Evolutionary conservation across 2,329 filamentous ascomycete genomes (phyloP), one percentile per base, ranked within the genome.

Genomic region (Furcasterigmium sp.): DNA sequence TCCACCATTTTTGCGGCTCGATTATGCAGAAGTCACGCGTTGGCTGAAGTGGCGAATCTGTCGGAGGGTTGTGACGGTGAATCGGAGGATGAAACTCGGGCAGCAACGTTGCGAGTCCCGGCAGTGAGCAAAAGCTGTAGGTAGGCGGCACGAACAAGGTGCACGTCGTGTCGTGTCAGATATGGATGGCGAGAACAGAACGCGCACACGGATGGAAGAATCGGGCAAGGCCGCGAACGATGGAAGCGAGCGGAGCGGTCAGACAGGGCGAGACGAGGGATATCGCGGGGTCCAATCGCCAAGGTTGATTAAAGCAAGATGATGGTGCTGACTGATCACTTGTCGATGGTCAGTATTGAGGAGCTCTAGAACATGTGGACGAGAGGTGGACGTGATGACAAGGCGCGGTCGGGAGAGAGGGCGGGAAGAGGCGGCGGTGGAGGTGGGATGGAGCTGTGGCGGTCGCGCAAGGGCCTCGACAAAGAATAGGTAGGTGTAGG

Each of bases 1-100:
- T 96, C 91, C 76, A 93, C 91, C 91, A 97, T 96, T 75, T 85
- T 91, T 72, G 58, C 49, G 48, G 15, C 41, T 43, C 49, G 45
- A 42, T 26, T 43, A 28, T 26, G 42, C 8, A 11, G 26, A 35
- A 15, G 29, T 30, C 46, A 25, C 20, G 18, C 11, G 28, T 11
- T 26, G 23, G 23, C 23, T 26, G 23, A 11, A 26, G 23, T 26
- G 23, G 23, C 7, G 23, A 11, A 26, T 7, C 7, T 7, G 11
- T 26, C 7, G 23, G 23, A 26, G 23, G 23, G 11, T 26, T 7
- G 23, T 11, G 23, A 11, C 23, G 23, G 23, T 7, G 23, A 11
- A 26, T 7, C 7, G 23, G 23, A 26, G 7, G 23, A 7, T 11
- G 23, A 11, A 26, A 26, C 7, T 7, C 7, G 11, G 11, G 23